These are phyloP conservation scores for Entoloma clypeatum DNA, from an alignment of 1,284 basidiomycete genomes.

Conservation along the genomic window DNA sequence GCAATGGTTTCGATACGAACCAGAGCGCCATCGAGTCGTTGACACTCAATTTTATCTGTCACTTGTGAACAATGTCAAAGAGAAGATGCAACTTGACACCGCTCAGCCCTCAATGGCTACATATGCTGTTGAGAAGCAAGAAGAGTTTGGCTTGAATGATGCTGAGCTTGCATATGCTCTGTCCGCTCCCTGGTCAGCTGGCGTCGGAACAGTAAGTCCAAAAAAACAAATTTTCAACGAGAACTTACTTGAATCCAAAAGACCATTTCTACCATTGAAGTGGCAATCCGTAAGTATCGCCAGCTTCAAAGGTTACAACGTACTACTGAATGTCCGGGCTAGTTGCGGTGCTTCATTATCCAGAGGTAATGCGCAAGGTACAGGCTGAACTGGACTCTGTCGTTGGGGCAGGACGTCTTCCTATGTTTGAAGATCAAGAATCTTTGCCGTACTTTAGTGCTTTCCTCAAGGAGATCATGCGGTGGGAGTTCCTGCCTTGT, in stretches of 20 bases:
- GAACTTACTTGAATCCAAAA: conserved; percentile 2
- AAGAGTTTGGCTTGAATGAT: conserved; percentile 26
- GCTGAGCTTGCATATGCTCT: conserved; percentile 29
- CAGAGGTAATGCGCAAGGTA: conserved; percentile 11
- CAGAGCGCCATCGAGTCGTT: conserved; percentile 21
- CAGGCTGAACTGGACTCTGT: conserved; percentile 14
- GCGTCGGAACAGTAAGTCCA: conserved; percentile 26
- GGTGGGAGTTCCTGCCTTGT: conserved; percentile 6
- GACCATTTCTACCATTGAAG: conserved; percentile 19
- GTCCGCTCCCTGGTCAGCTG: conserved; percentile 29
- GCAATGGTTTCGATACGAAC: conserved; percentile 31
- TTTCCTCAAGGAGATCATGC: conserved; percentile 12
- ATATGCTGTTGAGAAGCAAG: conserved; percentile 25
- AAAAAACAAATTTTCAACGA: not conserved
- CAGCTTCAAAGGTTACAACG: too few species aligned
- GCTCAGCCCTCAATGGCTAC: conserved; percentile 25
- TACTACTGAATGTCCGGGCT: too few species aligned
- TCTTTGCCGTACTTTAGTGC: conserved; percentile 16
- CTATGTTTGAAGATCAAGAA: conserved; percentile 9
- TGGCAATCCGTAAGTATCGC: conserved; percentile 24
- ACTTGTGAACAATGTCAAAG: conserved; percentile 24
- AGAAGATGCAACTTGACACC: conserved; percentile 21
- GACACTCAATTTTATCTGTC: conserved; percentile 24
- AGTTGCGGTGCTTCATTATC: conserved; percentile 17
- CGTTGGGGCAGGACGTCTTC: conserved; percentile 10